Conservation (phyloP, 202 grass and related monocot species). For the Miscanthus sacchariflorus region DNA sequence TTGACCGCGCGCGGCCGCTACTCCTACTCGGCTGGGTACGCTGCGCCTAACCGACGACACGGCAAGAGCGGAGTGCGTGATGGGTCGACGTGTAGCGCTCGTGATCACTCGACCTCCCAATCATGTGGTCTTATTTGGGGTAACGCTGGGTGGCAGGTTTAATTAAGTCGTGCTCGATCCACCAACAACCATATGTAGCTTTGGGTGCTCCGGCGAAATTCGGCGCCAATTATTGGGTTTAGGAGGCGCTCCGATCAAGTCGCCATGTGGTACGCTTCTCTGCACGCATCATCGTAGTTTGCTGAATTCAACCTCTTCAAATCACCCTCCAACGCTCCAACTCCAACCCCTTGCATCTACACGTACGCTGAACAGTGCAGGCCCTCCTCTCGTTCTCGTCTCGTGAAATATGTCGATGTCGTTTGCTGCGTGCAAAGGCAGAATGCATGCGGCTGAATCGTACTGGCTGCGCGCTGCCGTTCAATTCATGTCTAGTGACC, state of each 20-base stretch:
- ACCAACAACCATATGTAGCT: background rate
- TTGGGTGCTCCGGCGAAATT: background rate
- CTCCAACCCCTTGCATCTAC: no score
- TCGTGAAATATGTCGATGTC: background rate
- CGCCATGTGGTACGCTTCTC: background rate
- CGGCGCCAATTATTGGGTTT: constrained; percentile 25
- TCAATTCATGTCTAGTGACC: no score
- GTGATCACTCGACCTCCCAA: background rate
- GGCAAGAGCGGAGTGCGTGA: background rate
- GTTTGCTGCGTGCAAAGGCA: background rate
- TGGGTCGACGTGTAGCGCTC: background rate
- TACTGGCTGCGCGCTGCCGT: background rate
- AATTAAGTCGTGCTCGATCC: background rate
- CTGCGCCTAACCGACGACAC: background rate
- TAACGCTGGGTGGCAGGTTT: background rate
- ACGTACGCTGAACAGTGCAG: no score
- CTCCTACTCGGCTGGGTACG: background rate
- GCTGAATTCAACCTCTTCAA: background rate
- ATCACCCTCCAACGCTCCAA: no score
- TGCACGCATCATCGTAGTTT: background rate
- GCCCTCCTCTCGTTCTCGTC: no score
- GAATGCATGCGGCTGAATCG: background rate
- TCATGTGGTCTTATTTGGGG: background rate
- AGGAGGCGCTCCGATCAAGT: background rate
- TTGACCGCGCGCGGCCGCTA: background rate